These are phyloP conservation scores for Coemansia sp. DNA, from an alignment of 192 early-diverging fungal species.

Conservation along the genomic window DNA sequence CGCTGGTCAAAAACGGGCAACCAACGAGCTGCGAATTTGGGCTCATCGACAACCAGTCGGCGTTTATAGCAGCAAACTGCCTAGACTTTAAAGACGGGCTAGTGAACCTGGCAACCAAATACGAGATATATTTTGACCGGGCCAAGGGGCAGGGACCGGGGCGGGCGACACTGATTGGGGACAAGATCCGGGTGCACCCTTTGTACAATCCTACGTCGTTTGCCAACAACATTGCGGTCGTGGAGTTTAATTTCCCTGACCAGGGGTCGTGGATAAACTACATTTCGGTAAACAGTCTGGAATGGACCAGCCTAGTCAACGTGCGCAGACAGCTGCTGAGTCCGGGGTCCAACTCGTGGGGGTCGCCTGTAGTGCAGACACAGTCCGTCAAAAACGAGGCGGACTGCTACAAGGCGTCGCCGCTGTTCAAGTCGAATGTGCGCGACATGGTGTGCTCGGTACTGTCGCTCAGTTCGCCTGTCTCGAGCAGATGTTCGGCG, in stretches of 20 bases:
- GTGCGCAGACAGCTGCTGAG: slow-evolving; percentile 9
- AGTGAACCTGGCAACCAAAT: slow-evolving; percentile 2
- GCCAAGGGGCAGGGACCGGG: background rate
- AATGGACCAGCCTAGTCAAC: slow-evolving; percentile 11
- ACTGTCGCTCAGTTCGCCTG: background rate
- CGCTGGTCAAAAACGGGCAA: slow-evolving; percentile 30
- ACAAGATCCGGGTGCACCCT: slow-evolving; percentile 24
- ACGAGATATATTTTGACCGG: slow-evolving; percentile 19
- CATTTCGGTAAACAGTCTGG: slow-evolving; percentile 17
- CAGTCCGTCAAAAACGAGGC: background rate
- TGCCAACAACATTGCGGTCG: slow-evolving; percentile 41
- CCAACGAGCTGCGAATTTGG: slow-evolving; percentile 42
- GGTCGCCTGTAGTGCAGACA: background rate
- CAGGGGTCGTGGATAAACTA: slow-evolving; percentile 12
- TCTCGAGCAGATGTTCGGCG: slow-evolving; percentile 11
- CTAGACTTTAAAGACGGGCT: slow-evolving; percentile 15
- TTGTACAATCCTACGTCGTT: slow-evolving; percentile 14
- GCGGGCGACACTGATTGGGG: background rate
- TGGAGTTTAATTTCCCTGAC: slow-evolving; percentile 8
- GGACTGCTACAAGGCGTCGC: slow-evolving; percentile 2
- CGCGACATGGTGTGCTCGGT: slow-evolving; percentile 10
- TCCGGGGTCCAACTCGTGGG: background rate
- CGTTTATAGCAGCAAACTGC: slow-evolving; percentile 38
- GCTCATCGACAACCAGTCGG: slow-evolving; percentile 33
- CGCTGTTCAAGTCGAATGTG: slow-evolving; percentile 6